A percentile compares a stretch with the other conserved stretches of the same genome.
Evolutionary conservation across 2,329 filamentous ascomycete genomes (phyloP).

Genomic region (Cytospora chrysosperma): DNA sequence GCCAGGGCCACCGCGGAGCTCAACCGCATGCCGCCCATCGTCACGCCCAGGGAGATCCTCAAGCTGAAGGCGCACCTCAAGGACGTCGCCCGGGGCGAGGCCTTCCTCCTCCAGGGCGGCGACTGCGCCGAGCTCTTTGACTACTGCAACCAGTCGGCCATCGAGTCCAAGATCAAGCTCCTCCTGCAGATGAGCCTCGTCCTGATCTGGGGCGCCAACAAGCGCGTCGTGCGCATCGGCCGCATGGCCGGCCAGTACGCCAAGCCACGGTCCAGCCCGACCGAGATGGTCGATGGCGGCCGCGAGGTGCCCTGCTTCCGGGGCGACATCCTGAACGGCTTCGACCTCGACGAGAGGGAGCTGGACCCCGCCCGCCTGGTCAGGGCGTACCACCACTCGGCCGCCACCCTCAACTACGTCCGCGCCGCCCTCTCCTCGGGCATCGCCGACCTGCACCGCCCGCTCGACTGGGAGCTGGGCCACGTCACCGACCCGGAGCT

Average conservation of each 20-base stretch:
- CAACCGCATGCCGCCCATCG: constrained; percentile 69
- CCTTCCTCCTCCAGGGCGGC: constrained; percentile 92
- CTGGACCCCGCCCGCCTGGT: constrained; percentile 84
- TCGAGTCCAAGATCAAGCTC: constrained; percentile 96
- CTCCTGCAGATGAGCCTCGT: constrained; percentile 96
- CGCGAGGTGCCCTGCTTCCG: constrained; percentile 85
- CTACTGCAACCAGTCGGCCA: constrained; percentile 86
- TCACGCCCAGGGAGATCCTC: constrained; percentile 77
- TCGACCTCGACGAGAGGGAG: constrained; percentile 68
- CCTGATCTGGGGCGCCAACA: constrained; percentile 80
- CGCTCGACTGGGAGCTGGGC: constrained; percentile 90
- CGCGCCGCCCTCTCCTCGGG: constrained; percentile 80
- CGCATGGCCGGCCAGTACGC: constrained; percentile 98
- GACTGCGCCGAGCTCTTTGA: constrained; percentile 98
- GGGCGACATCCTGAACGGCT: constrained; percentile 94
- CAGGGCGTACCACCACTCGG: constrained; percentile 91
- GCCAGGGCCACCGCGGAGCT: constrained; percentile 63
- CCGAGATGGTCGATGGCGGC: constrained; percentile 75
- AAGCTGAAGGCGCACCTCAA: constrained; percentile 74
- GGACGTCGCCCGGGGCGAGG: constrained; percentile 85
- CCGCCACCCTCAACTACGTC: constrained; percentile 91
- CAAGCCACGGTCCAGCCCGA: constrained; percentile 88
- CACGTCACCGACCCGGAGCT: constrained; percentile 83
- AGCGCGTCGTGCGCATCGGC: constrained; percentile 87
- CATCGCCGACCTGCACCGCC: constrained; percentile 89